Conservation (phyloP, 257 asterid species). For the Jacaranda mimosifolia region DNA sequence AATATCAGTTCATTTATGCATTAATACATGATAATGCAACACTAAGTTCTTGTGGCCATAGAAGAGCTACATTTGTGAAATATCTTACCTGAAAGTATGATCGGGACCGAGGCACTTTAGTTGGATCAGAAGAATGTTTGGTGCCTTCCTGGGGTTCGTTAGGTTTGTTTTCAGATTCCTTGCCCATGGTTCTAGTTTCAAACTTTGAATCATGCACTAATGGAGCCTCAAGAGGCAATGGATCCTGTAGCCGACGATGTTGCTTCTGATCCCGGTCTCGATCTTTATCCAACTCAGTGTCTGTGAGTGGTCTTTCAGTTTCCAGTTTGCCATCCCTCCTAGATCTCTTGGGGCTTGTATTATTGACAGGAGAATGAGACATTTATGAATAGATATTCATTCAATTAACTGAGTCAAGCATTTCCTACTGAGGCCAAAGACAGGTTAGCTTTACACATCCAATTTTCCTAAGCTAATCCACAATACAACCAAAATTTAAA, state of each 20-base stretch:
- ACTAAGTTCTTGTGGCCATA: background rate
- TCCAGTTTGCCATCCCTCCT: conserved; percentile 77
- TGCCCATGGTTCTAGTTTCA: conserved; percentile 47
- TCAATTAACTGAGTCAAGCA: too few species aligned
- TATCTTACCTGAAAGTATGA: conserved; percentile 69
- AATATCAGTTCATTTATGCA: conserved; percentile 36
- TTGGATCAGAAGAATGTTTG: conserved; percentile 53
- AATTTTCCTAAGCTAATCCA: too few species aligned
- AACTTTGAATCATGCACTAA: conserved; percentile 48
- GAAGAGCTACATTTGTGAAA: background rate
- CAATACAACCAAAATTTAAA: too few species aligned
- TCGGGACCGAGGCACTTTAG: conserved; percentile 57
- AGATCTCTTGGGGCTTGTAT: conserved; percentile 78
- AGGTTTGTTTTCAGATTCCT: conserved; percentile 49
- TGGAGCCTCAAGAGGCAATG: conserved; percentile 61
- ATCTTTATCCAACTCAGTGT: conserved; percentile 47
- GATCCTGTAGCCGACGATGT: conserved; percentile 60
- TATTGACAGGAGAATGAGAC: conserved; percentile 25
- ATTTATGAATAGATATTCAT: background rate
- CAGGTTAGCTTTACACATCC: too few species aligned
- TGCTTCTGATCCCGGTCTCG: conserved; percentile 57
- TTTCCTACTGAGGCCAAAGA: too few species aligned
- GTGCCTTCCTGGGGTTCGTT: conserved; percentile 24
- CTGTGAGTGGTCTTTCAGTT: conserved; percentile 55
- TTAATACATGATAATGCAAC: conserved; percentile 3